Evolutionary conservation across 345 rosid genomes (phyloP).

Genomic region (Psidium friedrichsthalianum): DNA sequence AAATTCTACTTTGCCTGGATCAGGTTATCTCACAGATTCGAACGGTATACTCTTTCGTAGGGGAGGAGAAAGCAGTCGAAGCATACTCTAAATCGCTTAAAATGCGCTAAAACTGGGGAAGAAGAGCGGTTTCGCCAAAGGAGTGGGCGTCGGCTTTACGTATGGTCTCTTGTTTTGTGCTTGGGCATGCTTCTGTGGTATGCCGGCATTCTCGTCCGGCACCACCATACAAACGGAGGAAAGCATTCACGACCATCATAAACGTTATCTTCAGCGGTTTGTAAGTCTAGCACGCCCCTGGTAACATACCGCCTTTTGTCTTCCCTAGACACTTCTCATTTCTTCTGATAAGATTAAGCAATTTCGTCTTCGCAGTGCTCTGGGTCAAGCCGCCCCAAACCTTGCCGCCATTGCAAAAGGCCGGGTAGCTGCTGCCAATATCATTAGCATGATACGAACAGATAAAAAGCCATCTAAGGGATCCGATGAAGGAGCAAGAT

Average conservation of each 20-base stretch:
- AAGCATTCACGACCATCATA: constrained; percentile 67
- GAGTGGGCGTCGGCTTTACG: constrained; percentile 64
- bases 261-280: constrained; percentile 76
- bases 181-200: constrained; percentile 85
- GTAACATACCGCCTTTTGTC: neutral
- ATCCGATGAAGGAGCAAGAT: constrained; percentile 17
- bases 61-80: constrained; percentile 56
- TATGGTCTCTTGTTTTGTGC: constrained; percentile 61
- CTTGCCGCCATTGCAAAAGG: constrained; percentile 72
- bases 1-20: neutral
- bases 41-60: constrained; percentile 68
- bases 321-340: neutral
- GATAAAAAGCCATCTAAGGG: constrained; percentile 12
- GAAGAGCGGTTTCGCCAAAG: constrained; percentile 62
- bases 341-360: neutral
- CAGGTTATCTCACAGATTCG: constrained; percentile 74
- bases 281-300: constrained; percentile 27
- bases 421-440: constrained; percentile 54
- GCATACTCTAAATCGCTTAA: constrained; percentile 49
- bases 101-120: constrained; percentile 47
- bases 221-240: constrained; percentile 51
- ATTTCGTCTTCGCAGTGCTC: constrained; percentile 32
- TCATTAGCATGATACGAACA: constrained; percentile 33
- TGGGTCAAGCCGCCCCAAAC: constrained; percentile 76
- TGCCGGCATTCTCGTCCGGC: constrained; percentile 62